Evolutionary conservation across 163 green algal species (phyloP).

Genomic region (Coccomyxa subellipsoidea): DNA sequence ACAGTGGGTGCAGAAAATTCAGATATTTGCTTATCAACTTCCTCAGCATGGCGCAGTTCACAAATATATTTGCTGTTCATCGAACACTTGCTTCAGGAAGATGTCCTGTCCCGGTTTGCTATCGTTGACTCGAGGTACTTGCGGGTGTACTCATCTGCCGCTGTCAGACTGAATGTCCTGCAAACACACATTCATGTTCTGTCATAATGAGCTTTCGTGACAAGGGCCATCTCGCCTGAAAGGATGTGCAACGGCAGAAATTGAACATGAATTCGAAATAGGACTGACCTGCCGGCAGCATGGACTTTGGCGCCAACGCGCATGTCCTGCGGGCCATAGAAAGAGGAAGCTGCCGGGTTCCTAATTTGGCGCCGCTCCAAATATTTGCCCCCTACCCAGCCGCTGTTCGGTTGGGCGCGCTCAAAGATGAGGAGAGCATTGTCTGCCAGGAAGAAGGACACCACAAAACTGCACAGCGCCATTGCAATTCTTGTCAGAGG

Average conservation of each 20-base stretch:
- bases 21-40: not conserved
- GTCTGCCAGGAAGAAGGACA: not conserved
- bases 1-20: not conserved
- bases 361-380: not conserved
- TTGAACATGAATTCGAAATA: too few relatives aligned
- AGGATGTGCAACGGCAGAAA: too few relatives aligned
- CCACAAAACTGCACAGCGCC: not conserved
- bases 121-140: not conserved
- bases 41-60: too few relatives aligned
- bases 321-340: not conserved
- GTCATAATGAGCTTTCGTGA: too few relatives aligned
- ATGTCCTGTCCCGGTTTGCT: not conserved
- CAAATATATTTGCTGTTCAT: not conserved
- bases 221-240: too few relatives aligned
- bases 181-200: not conserved
- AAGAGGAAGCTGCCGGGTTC: not conserved
- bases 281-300: not conserved
- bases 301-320: not conserved
- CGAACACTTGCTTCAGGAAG: not conserved
- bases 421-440: not conserved
- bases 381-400: not conserved
- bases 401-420: not conserved
- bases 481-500: too few relatives aligned
- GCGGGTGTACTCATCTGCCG: not conserved
- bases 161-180: not conserved